Evolutionary conservation across 768 basidiomycete species (phyloP).

Genomic region (Lactifluus rugatus): DNA sequence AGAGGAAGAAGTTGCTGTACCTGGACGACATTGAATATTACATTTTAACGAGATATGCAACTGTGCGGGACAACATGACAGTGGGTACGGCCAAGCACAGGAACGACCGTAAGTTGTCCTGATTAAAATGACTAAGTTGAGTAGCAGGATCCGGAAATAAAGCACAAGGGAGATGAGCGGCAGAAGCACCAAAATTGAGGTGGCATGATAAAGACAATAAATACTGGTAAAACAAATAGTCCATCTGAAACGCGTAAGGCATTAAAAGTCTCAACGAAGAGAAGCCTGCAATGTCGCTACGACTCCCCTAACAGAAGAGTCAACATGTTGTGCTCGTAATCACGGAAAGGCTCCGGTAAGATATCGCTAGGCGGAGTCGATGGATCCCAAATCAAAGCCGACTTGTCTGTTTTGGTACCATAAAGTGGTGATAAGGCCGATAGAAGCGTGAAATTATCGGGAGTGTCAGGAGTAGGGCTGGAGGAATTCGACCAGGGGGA

Average conservation of each 20-base stretch:
- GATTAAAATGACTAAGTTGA: background rate
- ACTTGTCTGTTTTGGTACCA: background rate
- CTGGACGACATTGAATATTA: conserved; percentile 44
- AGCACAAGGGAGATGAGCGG: background rate
- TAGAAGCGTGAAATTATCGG: background rate
- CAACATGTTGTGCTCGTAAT: background rate
- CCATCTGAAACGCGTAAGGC: background rate
- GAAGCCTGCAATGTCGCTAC: background rate
- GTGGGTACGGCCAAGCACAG: background rate
- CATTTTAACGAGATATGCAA: background rate
- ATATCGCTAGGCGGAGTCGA: background rate
- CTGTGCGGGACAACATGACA: background rate
- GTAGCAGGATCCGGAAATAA: background rate
- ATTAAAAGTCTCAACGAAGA: background rate
- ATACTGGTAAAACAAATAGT: background rate
- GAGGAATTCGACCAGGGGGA: background rate
- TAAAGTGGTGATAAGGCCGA: background rate
- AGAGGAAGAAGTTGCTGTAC: conserved; percentile 56
- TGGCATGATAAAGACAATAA: background rate
- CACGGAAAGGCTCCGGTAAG: background rate
- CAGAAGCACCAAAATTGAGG: too few species aligned
- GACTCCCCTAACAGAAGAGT: background rate
- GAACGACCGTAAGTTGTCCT: background rate
- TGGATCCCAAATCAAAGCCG: background rate
- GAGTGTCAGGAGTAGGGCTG: background rate